phyloP scores from a whole-genome alignment of 2,329 filamentous ascomycete species.

The Cytospora piceicola region DNA sequence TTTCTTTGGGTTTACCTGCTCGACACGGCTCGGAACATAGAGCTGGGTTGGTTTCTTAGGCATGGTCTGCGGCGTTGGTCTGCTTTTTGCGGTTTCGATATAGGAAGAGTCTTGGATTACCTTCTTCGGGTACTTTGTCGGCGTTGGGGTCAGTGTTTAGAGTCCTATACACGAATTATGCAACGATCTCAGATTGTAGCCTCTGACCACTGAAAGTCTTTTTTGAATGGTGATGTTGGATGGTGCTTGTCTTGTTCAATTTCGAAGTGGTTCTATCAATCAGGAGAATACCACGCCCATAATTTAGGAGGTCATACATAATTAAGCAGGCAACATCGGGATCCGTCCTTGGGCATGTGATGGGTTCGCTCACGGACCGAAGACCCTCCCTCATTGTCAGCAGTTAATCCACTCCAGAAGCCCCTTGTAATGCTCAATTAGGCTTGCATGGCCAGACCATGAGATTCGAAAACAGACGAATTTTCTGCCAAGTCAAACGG shows the following conservation, averaged over 20 bases:
- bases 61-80: conserved; percentile 23
- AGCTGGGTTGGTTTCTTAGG: conserved; percentile 12
- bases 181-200: neutral
- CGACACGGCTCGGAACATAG: conserved; percentile 4
- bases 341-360: neutral
- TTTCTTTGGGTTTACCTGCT: neutral
- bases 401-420: conserved; percentile 19
- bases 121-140: neutral
- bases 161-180: neutral
- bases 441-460: conserved; percentile 21
- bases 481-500: conserved; percentile 25
- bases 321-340: neutral
- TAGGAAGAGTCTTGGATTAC: neutral
- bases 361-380: conserved; percentile 21
- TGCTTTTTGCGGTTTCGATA: conserved; percentile 4
- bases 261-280: neutral
- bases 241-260: neutral
- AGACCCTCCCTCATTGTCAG: conserved; percentile 5
- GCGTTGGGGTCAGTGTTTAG: conserved; percentile 7
- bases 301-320: neutral
- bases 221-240: neutral
- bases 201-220: neutral
- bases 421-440: conserved; percentile 1
- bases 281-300: neutral
- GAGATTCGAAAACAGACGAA: conserved; percentile 13